Percentiles rank a stretch among this genome's conserved stretches.
Conservation (phyloP, 805 yeast species). For the Myxozyma lipomycoides region DNA sequence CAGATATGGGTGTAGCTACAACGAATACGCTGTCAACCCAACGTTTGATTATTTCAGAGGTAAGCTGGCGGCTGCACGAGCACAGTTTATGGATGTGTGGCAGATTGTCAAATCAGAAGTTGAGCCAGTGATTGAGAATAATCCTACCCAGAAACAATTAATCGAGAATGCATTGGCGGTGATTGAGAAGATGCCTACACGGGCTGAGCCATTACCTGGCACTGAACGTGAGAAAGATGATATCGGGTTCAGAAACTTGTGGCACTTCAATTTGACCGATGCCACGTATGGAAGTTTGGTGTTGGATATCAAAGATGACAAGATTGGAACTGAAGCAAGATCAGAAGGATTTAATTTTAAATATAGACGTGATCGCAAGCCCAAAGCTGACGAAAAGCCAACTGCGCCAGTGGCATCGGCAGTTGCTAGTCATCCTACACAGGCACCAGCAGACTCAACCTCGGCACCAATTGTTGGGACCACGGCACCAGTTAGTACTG, state of each 20-base stretch:
- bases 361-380: slow-evolving; percentile 38
- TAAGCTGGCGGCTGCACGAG: slow-evolving; percentile 58
- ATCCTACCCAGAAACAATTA: slow-evolving; percentile 45
- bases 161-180: slow-evolving; percentile 56
- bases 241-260: slow-evolving; percentile 62
- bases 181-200: slow-evolving; percentile 50
- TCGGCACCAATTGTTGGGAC: neutral
- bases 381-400: neutral
- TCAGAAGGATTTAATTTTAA: slow-evolving; percentile 64
- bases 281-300: slow-evolving; percentile 48
- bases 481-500: neutral
- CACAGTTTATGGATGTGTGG: slow-evolving; percentile 63
- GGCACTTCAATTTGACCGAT: slow-evolving; percentile 77
- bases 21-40: slow-evolving; percentile 62
- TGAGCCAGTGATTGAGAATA: slow-evolving; percentile 42
- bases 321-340: slow-evolving; percentile 49
- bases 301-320: slow-evolving; percentile 45
- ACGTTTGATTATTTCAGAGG: slow-evolving; percentile 58
- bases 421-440: neutral
- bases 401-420: neutral
- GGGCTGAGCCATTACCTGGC: slow-evolving; percentile 39
- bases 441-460: neutral
- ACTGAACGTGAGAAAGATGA: slow-evolving; percentile 54
- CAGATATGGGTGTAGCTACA: slow-evolving; percentile 64
- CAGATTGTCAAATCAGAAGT: slow-evolving; percentile 53